These are phyloP conservation scores for Cyclospora cayetanensis DNA, from an alignment of 169 alveolate species.

Conservation along the genomic window DNA sequence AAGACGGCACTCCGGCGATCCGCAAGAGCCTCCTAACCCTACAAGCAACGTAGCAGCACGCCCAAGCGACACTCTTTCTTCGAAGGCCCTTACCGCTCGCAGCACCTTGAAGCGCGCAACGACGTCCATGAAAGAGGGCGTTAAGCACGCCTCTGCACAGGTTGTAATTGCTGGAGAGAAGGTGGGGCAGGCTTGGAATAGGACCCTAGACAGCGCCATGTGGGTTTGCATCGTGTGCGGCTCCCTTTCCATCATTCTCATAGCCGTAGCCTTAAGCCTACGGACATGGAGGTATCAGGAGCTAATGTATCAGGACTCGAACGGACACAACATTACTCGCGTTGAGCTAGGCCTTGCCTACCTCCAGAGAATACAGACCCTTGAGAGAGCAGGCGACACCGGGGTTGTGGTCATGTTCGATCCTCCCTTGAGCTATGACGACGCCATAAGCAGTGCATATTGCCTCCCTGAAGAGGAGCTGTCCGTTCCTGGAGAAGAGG, in stretches of 20 bases:
- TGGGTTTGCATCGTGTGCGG: neutral
- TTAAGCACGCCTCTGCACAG: neutral
- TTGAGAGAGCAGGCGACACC: neutral
- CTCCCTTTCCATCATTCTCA: neutral
- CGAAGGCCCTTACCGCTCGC: neutral
- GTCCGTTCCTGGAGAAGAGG: no score
- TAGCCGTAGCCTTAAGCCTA: neutral
- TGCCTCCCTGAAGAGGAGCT: neutral
- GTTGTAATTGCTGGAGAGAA: slow-evolving; percentile 30
- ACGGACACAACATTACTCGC: neutral
- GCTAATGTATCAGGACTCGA: neutral
- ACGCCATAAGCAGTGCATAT: neutral
- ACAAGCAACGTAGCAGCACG: no score
- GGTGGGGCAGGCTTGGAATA: neutral
- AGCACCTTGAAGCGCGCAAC: neutral
- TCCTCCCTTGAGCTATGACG: neutral
- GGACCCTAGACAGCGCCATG: slow-evolving; percentile 30
- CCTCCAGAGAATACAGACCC: neutral
- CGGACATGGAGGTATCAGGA: neutral
- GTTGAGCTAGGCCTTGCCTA: neutral
- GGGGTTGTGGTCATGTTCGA: neutral
- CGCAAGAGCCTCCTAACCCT: neutral
- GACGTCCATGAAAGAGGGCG: neutral
- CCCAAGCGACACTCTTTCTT: neutral
- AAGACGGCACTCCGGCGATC: neutral